Base-by-base conservation (phyloP, 768 basidiomycete genomes). In the Kondoa malvinella region DNA sequence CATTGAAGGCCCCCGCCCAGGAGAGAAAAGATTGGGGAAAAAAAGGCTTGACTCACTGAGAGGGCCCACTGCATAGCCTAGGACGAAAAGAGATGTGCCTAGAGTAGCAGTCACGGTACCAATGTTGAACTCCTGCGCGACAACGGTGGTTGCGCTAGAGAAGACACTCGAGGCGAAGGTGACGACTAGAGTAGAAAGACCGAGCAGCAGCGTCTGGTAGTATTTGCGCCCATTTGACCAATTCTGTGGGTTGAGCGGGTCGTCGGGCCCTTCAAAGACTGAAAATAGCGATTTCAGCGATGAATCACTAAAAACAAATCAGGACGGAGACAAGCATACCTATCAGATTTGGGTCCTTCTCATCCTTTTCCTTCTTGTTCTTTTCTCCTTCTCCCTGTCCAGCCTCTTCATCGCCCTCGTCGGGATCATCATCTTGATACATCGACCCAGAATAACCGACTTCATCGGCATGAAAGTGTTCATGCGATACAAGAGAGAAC, bases 401-500 rank as follows among this genome's bases (percentile, higher is more conserved):
- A 40, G 40, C 60, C 25, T 62, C 27, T 3, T 62, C 66, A n/a
- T 67, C 58, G 33, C 50, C 59, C 66, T 67, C 26, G 26, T 67
- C 59, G 60, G 57, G 14, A 27, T 62, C 66, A 27, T 62, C 34
- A 25, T 50, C 60, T 60, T 61, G 15, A 16, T 50, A 50, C 40
- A 50, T 50, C 8, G 40, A 50, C 21, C 21, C 40, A 8, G 12
- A 8, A 50, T 50, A 50, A 50, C 40, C 40, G 21, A 50, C 40
- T 50, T 50, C 40, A 50, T 50, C 40, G 8, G 40, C 40, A 50
- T 50, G 40, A 21, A 50, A 50, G 21, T 50, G 8, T 21, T 50
- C 40, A 50, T 50, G 40, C 40, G 40, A 50, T 8, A 50, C 40
- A 8, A 50, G 21, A 50, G 40, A 50, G 40, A 50, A 50, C 40